Percentiles rank a stretch among this genome's conserved stretches.
phyloP scores from a whole-genome alignment of 768 basidiomycete genomes.

The Chiua virens region DNA sequence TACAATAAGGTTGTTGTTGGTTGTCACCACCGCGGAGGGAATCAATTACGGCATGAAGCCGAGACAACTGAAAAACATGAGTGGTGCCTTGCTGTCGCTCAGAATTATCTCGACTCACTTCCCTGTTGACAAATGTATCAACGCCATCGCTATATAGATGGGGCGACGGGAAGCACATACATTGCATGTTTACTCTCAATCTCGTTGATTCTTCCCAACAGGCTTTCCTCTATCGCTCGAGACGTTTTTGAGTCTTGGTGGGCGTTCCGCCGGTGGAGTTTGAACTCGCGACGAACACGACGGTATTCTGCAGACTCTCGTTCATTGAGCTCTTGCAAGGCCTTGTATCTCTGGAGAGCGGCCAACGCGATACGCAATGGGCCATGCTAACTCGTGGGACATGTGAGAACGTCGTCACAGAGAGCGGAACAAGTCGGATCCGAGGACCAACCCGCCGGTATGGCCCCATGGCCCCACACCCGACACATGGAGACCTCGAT shows the following conservation, averaged over 20 bases:
- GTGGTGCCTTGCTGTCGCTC: slow-evolving; percentile 5
- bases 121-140: slow-evolving; percentile 21
- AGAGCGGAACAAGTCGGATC: slow-evolving; percentile 23
- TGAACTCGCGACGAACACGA: slow-evolving; percentile 32
- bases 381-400: slow-evolving; percentile 27
- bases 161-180: slow-evolving; percentile 16
- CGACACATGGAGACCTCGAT: neutral
- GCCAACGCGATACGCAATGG: slow-evolving; percentile 32
- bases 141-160: slow-evolving; percentile 4
- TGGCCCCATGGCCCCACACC: neutral
- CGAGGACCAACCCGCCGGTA: slow-evolving; percentile 1
- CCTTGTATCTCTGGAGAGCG: slow-evolving; percentile 40
- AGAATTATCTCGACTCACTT: slow-evolving; percentile 25
- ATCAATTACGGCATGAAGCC: slow-evolving; percentile 37
- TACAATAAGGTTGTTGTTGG: slow-evolving; percentile 28
- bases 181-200: slow-evolving; percentile 30
- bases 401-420: slow-evolving; percentile 19
- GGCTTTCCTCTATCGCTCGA: slow-evolving; percentile 36
- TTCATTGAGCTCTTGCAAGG: slow-evolving; percentile 34
- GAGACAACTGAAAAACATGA: slow-evolving; percentile 29
- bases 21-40: slow-evolving; percentile 32
- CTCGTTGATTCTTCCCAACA: slow-evolving; percentile 33
- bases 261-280: slow-evolving; percentile 26
- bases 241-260: slow-evolving; percentile 36
- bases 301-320: slow-evolving; percentile 34